Base-by-base conservation (phyloP, 306 rosid genomes). In the Crotalaria pallida region DNA sequence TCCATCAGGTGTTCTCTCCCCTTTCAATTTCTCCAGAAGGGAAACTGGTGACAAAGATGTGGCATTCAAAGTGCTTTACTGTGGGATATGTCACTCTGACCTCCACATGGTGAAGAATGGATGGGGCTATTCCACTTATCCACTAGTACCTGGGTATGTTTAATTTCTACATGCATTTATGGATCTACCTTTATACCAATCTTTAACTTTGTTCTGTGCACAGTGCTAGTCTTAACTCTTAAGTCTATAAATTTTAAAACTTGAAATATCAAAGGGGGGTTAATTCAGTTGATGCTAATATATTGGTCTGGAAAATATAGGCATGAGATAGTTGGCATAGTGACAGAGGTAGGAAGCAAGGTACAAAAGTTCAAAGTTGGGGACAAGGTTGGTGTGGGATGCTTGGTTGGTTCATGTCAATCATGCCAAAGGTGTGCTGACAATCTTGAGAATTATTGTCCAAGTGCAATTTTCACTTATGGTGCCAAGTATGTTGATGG, bases 261-360 rank as follows among this genome's bases (percentile, higher is more conserved):
- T 55, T 55, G 33, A 10, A 24, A 10, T 5, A 22, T 11, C 10
- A 22, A 55, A 3, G 6, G 3, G 7, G 6, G 3, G 8, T 5
- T 0, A 55, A 24, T 55, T 24, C 36, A 55, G 0, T 55, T 34
- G 40, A 7, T 34, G 6, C 2, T 34, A 34, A 34, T 34, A 23
- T 6, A 34, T 34, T 55, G 34, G 8, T 17, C 27, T 59, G 3
- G 19, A n/a, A 17, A 59, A n/a, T 41, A n/a, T 61, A 76, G 80
- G 52, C 84, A 83, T 33, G 87, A 83, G 62, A 49, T 83, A 12
- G 74, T 19, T 17, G 87, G 87, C 11, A 24, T 18, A 17, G 84
- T 83, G 72, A 83, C 74, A 17, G 77, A 83, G 59, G 68, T 79
- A 6, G 87, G 87, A 47, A 79, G 74, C 71, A 79, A 79, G 40